A percentile compares a stretch with the other conserved stretches of the same genome.
Evolutionary conservation across 192 early-diverging fungal species (phyloP).

Genomic region (Thamnidium elegans): DNA sequence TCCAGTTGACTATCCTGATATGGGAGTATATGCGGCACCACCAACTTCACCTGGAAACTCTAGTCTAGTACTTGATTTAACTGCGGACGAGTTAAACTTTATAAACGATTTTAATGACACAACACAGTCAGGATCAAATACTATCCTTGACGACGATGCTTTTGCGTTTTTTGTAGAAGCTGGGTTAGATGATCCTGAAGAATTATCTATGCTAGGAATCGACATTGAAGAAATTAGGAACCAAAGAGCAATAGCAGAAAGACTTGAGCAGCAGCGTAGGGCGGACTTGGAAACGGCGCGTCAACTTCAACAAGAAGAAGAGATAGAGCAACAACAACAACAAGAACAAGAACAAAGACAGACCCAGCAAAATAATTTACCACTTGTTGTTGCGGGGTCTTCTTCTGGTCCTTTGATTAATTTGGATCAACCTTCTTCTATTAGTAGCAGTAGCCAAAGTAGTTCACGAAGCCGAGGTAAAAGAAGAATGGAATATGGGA

Average conservation of each 20-base stretch:
- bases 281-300: not conserved
- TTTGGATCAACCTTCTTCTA: not conserved
- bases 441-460: not conserved
- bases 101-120: too few species aligned
- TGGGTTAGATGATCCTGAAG: constrained; percentile 1
- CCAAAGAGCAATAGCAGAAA: constrained; percentile 2
- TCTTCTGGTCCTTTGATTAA: too few species aligned
- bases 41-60: too few species aligned
- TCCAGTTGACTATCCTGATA: too few species aligned
- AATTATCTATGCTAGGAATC: constrained; percentile 7
- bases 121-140: not conserved
- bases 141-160: not conserved
- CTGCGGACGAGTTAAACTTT: too few species aligned
- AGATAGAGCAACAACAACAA: not conserved
- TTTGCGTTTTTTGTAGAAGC: constrained; percentile 14
- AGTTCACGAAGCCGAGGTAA: too few species aligned
- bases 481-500: not conserved
- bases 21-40: too few species aligned
- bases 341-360: not conserved
- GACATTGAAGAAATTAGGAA: constrained; percentile 12
- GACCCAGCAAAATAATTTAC: too few species aligned
- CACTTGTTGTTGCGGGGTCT: too few species aligned
- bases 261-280: not conserved
- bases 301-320: not conserved
- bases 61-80: too few species aligned